These are phyloP conservation scores for Microglena sp. DNA, from an alignment of 139 green algal species.

Conservation along the genomic window DNA sequence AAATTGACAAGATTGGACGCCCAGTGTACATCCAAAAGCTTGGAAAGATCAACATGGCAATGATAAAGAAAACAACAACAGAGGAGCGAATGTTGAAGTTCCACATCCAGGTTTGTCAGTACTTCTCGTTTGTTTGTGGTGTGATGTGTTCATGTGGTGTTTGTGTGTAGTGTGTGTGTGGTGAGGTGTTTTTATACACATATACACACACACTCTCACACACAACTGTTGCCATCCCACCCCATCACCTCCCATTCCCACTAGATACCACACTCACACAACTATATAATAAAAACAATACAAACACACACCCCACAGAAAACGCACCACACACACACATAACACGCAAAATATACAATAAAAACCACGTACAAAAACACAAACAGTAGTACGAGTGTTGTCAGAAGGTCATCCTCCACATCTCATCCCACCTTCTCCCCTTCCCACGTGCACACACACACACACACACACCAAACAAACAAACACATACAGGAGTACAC, in stretches of 20 bases:
- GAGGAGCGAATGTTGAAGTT: slow-evolving; percentile 87
- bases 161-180: background rate
- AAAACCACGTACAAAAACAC: background rate
- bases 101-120: slow-evolving; percentile 49
- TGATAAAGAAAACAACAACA: slow-evolving; percentile 63
- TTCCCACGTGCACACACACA: too few relatives aligned
- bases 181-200: too few relatives aligned
- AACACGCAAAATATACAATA: background rate
- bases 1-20: slow-evolving; percentile 59
- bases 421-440: slow-evolving; percentile 36
- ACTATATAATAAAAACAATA: background rate
- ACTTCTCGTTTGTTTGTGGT: background rate
- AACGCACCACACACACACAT: background rate
- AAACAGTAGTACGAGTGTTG: slow-evolving; percentile 58
- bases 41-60: slow-evolving; percentile 64
- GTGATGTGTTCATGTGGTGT: background rate
- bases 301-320: too few relatives aligned
- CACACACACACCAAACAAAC: background rate
- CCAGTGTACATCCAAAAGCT: slow-evolving; percentile 85
- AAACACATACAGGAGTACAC: slow-evolving; percentile 31
- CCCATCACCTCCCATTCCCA: background rate
- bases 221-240: background rate
- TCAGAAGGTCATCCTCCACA: slow-evolving; percentile 69
- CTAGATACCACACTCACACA: background rate
- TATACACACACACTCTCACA: background rate